Evolutionary conservation across 2,329 filamentous ascomycete species (phyloP), one percentile per base, ranked within the genome.

Genomic region (Hansfordia pulvinata): DNA sequence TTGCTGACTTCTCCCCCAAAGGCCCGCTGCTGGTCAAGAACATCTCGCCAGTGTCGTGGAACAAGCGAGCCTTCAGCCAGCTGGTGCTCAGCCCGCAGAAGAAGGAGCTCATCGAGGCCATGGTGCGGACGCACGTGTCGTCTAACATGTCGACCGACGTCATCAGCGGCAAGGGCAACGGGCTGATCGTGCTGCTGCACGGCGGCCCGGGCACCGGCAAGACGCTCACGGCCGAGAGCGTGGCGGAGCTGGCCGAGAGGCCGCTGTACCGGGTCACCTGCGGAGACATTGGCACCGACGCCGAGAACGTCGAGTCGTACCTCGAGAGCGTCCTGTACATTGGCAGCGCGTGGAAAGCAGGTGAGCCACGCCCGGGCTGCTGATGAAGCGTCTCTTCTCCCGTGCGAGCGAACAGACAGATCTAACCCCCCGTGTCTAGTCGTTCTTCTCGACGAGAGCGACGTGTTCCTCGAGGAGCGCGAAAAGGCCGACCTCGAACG

Each of bases 401-500:
- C n/a, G n/a, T n/a, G n/a, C n/a, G n/a, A n/a, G n/a, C n/a, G n/a
- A n/a, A n/a, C n/a, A n/a, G n/a, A n/a, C n/a, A n/a, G n/a, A n/a
- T n/a, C n/a, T n/a, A n/a, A n/a, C n/a, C n/a, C n/a, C n/a, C n/a
- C n/a, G n/a, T n/a, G n/a, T n/a, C n/a, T n/a, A n/a, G 79, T 93
- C 6, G 58, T 93, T 0, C 66, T 93, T 3, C 69, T 93, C 2
- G 84, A 93, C 40, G 85, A 93, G 53, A 83, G 79, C 2, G 81
- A 88, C 40, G 77, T 85, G 4, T 86, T 86, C 53, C 58, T 93
- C 8, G 81, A 92, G 57, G 79, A 82, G 49, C 73, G 84, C 2
- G 79, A 82, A 25, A 75, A 84, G 42, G 76, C 83, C 35, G 82
- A 93, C 40, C 76, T 92, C 27, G 77, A 85, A 44, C 76, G 84